phyloP scores from a whole-genome alignment of 192 early-diverging fungal genomes.

The Obelidium mucronatum region DNA sequence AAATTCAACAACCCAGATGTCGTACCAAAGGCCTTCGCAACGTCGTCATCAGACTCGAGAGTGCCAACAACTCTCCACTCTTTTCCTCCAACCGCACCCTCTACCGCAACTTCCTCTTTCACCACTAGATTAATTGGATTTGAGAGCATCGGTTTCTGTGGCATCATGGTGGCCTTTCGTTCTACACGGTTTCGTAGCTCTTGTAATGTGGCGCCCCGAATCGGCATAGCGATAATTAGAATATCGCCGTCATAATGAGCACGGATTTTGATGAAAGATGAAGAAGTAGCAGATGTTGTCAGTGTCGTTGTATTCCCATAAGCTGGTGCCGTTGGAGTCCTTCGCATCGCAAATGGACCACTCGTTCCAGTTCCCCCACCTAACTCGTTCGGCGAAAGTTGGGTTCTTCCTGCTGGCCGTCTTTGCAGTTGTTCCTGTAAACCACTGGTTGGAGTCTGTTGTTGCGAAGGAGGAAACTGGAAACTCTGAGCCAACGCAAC shows the following conservation, averaged over 20 bases:
- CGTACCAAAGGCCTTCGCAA: conserved; percentile 88
- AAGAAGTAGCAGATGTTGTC: neutral
- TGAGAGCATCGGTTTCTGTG: conserved; percentile 40
- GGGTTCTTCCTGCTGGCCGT: neutral
- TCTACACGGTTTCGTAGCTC: conserved; percentile 88
- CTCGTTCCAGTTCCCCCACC: neutral
- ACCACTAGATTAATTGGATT: conserved; percentile 78
- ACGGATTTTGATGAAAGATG: conserved; percentile 74
- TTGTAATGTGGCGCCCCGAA: conserved; percentile 70
- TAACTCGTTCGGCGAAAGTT: neutral
- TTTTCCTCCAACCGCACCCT: neutral
- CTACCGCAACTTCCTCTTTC: conserved; percentile 82
- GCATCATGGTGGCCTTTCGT: conserved; percentile 76
- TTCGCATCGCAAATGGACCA: neutral
- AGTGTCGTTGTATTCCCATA: no score
- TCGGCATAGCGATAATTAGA: conserved; percentile 86
- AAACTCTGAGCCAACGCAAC: neutral
- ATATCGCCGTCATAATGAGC: conserved; percentile 89
- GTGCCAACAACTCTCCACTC: conserved; percentile 75
- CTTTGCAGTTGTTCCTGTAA: neutral
- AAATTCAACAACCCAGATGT: conserved; percentile 7
- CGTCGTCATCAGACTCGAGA: conserved; percentile 89
- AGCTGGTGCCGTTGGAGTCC: neutral
- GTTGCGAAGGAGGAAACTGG: no score
- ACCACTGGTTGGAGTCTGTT: no score